Percentiles rank a stretch among this genome's conserved stretches.
Evolutionary conservation across 192 early-diverging fungal species (phyloP).

Genomic region (Backusella psychrophila): DNA sequence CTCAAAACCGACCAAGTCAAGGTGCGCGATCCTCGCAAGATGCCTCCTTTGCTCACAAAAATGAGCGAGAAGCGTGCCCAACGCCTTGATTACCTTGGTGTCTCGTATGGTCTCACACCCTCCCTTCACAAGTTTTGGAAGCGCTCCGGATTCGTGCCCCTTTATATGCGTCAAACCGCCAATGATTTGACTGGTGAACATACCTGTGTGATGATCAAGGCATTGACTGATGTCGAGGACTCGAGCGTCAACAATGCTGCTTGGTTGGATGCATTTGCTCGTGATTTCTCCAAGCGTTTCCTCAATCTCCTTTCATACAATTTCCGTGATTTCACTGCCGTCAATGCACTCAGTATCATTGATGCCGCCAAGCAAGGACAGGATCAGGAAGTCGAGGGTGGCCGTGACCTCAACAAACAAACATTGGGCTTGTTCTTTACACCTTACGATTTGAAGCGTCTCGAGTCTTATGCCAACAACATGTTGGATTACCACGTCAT

Average conservation of each 20-base stretch:
- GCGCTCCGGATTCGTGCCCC: slow-evolving; percentile 81
- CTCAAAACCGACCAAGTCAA: slow-evolving; percentile 75
- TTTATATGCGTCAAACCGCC: slow-evolving; percentile 95
- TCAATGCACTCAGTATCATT: slow-evolving; percentile 81
- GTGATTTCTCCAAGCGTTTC: slow-evolving; percentile 91
- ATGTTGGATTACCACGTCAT: slow-evolving; percentile 98
- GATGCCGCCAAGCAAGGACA: slow-evolving; percentile 66
- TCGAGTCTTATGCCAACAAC: slow-evolving; percentile 95
- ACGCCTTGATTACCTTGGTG: slow-evolving; percentile 93
- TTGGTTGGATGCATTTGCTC: slow-evolving; percentile 88
- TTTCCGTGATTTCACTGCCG: slow-evolving; percentile 80
- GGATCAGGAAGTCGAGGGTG: slow-evolving; percentile 27
- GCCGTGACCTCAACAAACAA: slow-evolving; percentile 21
- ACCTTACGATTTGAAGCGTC: slow-evolving; percentile 91
- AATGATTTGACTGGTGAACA: slow-evolving; percentile 98
- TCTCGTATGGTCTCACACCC: slow-evolving; percentile 90
- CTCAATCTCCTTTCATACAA: slow-evolving; percentile 84
- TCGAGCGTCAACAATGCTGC: slow-evolving; percentile 52
- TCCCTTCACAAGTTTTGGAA: slow-evolving; percentile 97
- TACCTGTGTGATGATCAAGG: slow-evolving; percentile 95
- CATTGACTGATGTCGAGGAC: slow-evolving; percentile 49
- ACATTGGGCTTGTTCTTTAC: slow-evolving; percentile 51
- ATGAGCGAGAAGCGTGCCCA: slow-evolving; percentile 78
- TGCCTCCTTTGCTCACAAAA: slow-evolving; percentile 91
- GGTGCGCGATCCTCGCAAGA: slow-evolving; percentile 82